Base-by-base conservation (phyloP, 495 filamentous ascomycete species). In the Clohesyomyces aquaticus region DNA sequence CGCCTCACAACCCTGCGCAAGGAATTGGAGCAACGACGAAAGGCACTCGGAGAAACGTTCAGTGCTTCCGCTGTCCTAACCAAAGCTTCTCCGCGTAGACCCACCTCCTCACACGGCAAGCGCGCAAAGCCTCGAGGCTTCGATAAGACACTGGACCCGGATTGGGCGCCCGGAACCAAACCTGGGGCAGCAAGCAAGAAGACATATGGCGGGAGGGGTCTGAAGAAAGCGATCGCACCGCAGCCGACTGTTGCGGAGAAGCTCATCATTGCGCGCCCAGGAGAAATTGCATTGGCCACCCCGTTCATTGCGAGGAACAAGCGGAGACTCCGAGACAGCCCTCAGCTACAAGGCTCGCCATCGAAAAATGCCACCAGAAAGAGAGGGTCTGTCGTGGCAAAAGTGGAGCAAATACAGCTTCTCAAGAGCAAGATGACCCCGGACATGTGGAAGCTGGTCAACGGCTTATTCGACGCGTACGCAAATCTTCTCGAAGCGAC, bases 371-470 rank as follows among this genome's bases (percentile, higher is more conserved):
- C 22, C 14, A 23, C 16, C 9, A 59, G 35, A n/a, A 61, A 49
- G 27, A 51, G 38, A 32, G 46, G 53, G 19, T 54, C 46, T 14
- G 21, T 63, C 4, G 9, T 46, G 4, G 61, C 54, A 25, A 64
- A 51, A n/a, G 21, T 38, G 23, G 59, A 63, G 12, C 49, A 64
- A 22, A 14, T 65, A 10, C 55, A 67, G 32, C 38, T n/a, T 11
- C 28, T 71, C 21, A 71, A 67, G 49, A 57, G 58, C 42, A 25
- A 61, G 35, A 64, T 71, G 63, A 55, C 58, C n/a, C n/a, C 55
- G 8, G 52, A 61, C 9, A 54, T 57, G 9, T 55, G 25, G 11
- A 67, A 65, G 22, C 42, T 60, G 26, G 58, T 71, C 4, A 46
- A 61, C 19, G 59, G 59, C 6, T 57, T 71, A 26, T 65, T 59